A percentile compares a stretch with the other conserved stretches of the same genome.
These are phyloP conservation scores for Capsicum baccatum DNA, from an alignment of 257 asterid species.

Conservation along the genomic window DNA sequence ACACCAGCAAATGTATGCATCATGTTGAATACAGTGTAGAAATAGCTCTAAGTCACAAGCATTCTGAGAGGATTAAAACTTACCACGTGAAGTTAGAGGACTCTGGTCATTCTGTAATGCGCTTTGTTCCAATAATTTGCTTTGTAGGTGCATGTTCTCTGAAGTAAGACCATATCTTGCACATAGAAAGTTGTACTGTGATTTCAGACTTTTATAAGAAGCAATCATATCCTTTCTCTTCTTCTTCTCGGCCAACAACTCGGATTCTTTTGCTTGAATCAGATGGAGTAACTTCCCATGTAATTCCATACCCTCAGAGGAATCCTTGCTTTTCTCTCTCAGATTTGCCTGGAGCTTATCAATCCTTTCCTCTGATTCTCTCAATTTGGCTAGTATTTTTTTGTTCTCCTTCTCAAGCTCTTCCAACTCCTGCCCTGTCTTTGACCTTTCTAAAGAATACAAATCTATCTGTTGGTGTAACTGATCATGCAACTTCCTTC, in stretches of 20 bases:
- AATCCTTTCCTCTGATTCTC: constrained; percentile 51
- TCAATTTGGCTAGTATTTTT: constrained; percentile 55
- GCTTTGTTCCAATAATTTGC: constrained; percentile 51
- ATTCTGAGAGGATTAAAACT: constrained; percentile 32
- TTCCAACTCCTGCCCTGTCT: constrained; percentile 56
- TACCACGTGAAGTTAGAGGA: constrained; percentile 53
- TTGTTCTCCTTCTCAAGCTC: constrained; percentile 65
- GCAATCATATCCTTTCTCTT: constrained; percentile 41
- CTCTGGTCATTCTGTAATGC: constrained; percentile 50
- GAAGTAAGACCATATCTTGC: constrained; percentile 51
- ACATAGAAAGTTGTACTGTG: constrained; percentile 65
- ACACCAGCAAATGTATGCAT: neutral
- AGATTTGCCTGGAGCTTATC: constrained; percentile 55
- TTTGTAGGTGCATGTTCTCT: constrained; percentile 50
- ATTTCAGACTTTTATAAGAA: constrained; percentile 66
- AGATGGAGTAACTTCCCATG: constrained; percentile 69
- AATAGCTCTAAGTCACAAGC: neutral
- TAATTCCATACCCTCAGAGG: constrained; percentile 69
- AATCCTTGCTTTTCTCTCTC: constrained; percentile 52
- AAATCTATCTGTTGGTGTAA: constrained; percentile 52
- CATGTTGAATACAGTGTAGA: constrained; percentile 18
- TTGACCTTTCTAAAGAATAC: constrained; percentile 45
- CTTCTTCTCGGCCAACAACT: constrained; percentile 61
- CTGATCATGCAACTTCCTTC: constrained; percentile 52
- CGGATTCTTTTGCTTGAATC: constrained; percentile 71